phyloP scores from a whole-genome alignment of 106 monocot species.

The Acorus gramineus region DNA sequence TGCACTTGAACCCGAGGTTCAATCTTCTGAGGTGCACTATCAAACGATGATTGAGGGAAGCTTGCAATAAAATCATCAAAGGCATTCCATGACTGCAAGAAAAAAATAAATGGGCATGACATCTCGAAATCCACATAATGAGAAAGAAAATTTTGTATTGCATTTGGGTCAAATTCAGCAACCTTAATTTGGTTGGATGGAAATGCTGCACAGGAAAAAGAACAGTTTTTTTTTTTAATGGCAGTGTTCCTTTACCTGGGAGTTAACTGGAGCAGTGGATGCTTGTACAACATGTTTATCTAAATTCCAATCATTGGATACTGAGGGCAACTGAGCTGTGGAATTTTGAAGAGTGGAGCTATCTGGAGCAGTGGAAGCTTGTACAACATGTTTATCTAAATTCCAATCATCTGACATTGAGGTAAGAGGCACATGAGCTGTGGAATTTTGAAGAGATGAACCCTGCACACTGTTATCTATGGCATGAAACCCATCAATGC shows the following conservation, averaged over 20 bases:
- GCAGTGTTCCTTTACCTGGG: slow-evolving; percentile 24
- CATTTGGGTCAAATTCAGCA: too few species aligned
- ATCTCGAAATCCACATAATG: background rate
- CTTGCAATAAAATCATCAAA: slow-evolving; percentile 29
- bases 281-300: slow-evolving; percentile 10
- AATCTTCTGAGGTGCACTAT: slow-evolving; percentile 6
- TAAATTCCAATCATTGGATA: slow-evolving; percentile 24
- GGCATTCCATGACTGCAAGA: slow-evolving; percentile 42
- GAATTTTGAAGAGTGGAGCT: slow-evolving; percentile 19
- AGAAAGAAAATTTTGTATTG: too few species aligned
- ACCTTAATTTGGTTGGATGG: too few species aligned
- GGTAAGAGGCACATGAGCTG: slow-evolving; percentile 13
- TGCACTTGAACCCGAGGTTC: slow-evolving; percentile 11
- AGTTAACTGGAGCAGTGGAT: slow-evolving; percentile 6
- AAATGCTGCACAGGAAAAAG: too few species aligned
- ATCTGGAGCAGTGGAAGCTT: too few species aligned
- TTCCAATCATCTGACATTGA: slow-evolving; percentile 22
- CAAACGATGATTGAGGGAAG: slow-evolving; percentile 10
- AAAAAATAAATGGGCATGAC: background rate
- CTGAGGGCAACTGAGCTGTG: slow-evolving; percentile 7
- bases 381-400: slow-evolving; percentile 6
- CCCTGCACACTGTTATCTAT: slow-evolving; percentile 11
- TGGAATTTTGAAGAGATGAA: slow-evolving; percentile 17
- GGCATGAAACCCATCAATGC: slow-evolving; percentile 1
- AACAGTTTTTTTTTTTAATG: too few species aligned